These are phyloP conservation scores for Podospora sp. DNA, from an alignment of 495 filamentous ascomycete genomes.

Conservation along the genomic window DNA sequence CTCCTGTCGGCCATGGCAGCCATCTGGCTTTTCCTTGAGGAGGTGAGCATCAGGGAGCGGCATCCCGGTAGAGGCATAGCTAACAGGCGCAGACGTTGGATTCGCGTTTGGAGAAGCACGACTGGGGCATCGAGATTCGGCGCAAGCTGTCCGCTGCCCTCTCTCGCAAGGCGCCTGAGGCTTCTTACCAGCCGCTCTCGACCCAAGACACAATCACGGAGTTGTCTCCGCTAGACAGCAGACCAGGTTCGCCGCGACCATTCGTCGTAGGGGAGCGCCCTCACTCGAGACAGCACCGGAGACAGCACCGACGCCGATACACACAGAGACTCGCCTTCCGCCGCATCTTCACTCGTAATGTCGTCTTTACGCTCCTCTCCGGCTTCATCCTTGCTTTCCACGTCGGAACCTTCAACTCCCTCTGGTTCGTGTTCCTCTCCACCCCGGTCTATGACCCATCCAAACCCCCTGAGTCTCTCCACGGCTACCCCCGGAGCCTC, in stretches of 20 bases:
- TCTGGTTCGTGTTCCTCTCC: constrained; percentile 85
- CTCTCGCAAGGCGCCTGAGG: constrained; percentile 1
- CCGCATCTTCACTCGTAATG: constrained; percentile 78
- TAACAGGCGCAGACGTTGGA: constrained; percentile 53
- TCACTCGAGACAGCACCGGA: constrained; percentile 21
- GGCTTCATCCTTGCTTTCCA: constrained; percentile 75
- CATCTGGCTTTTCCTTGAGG: constrained; percentile 70
- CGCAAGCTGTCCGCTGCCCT: constrained; percentile 32
- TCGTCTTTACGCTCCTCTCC: constrained; percentile 63
- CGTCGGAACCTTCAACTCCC: constrained; percentile 79
- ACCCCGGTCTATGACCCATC: constrained; percentile 67
- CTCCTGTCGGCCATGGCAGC: constrained; percentile 56
- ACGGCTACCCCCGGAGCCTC: constrained; percentile 46
- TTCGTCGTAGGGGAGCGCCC: constrained; percentile 10
- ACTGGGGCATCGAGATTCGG: constrained; percentile 50
- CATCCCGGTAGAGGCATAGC: background rate
- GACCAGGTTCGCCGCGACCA: constrained; percentile 9
- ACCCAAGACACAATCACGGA: constrained; percentile 31
- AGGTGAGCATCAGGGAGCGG: constrained; percentile 48
- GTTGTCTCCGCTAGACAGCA: constrained; percentile 29
- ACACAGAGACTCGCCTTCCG: constrained; percentile 63
- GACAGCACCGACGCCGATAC: constrained; percentile 33
- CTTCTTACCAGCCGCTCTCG: constrained; percentile 25
- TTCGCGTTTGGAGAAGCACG: constrained; percentile 46
- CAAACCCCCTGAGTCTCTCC: constrained; percentile 32